Evolutionary conservation across 371 early-diverging fungal genomes (phyloP).

Genomic region (Mortierella sp.): DNA sequence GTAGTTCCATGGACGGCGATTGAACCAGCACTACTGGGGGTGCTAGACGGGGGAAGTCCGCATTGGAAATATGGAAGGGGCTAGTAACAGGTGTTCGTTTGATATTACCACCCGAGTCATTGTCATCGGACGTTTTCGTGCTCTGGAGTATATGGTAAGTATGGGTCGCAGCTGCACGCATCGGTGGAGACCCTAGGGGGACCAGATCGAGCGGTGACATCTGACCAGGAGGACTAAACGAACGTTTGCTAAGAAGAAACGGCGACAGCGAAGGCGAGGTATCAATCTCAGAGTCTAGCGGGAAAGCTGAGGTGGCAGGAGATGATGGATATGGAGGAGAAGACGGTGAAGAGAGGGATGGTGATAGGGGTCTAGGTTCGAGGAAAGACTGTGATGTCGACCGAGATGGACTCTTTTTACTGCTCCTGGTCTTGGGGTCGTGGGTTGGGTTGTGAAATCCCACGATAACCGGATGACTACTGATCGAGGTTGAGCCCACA

Average conservation of each 20-base stretch:
- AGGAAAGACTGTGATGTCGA: conserved; percentile 14
- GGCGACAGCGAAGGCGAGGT: conserved; percentile 40
- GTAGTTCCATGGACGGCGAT: conserved; percentile 28
- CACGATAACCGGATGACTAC: conserved; percentile 23
- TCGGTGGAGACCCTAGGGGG: conserved; percentile 23
- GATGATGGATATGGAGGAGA: conserved; percentile 21
- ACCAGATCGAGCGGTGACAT: conserved; percentile 2
- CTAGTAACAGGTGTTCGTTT: conserved; percentile 2
- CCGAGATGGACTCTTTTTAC: conserved; percentile 30
- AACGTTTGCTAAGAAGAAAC: conserved; percentile 33
- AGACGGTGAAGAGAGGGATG: conserved; percentile 20
- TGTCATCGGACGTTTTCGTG: conserved; percentile 1
- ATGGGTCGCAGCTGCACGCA: conserved; percentile 20
- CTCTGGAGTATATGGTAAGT: conserved; percentile 26
- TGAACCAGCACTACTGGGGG: conserved; percentile 48
- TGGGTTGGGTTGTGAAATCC: conserved; percentile 33
- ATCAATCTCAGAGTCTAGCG: conserved; percentile 23
- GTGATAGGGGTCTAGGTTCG: conserved; percentile 18
- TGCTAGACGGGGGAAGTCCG: conserved; percentile 33
- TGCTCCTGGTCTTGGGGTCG: conserved; percentile 27
- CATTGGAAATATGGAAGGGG: neutral
- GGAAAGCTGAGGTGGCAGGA: conserved; percentile 1
- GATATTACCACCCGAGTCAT: neutral
- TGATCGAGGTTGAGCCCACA: neutral
- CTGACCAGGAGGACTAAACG: conserved; percentile 37